A percentile compares a stretch with the other conserved stretches of the same genome.
Conservation (phyloP, 495 filamentous ascomycete genomes). For the Aspergillus cavernicola region DNA sequence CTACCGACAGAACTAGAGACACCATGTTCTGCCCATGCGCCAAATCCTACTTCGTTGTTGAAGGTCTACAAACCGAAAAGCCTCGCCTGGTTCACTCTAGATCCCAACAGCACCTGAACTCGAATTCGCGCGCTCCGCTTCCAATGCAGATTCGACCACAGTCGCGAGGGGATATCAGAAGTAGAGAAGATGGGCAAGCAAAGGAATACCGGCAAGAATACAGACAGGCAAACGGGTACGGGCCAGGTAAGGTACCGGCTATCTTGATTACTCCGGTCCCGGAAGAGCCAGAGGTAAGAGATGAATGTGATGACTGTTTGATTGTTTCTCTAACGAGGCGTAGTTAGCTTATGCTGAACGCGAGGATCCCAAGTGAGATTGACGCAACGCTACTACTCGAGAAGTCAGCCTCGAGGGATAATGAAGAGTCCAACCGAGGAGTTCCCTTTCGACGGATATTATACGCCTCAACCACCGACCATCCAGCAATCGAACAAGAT, state of each 20-base stretch:
- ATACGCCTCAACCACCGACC: not conserved
- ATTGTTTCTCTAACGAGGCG: not conserved
- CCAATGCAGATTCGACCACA: constrained; percentile 8
- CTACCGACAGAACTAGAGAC: not conserved
- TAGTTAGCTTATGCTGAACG: constrained; percentile 6
- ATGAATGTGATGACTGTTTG: not conserved
- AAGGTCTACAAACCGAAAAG: constrained; percentile 11
- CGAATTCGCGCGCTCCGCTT: constrained; percentile 6
- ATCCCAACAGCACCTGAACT: not conserved
- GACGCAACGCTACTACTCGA: not conserved
- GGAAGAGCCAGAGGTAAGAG: constrained; percentile 10
- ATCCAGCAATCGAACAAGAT: not conserved
- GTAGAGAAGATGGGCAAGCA: not conserved
- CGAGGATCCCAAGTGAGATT: constrained; percentile 4
- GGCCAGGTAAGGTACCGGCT: constrained; percentile 9
- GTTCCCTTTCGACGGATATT: constrained; percentile 5
- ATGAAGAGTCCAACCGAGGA: constrained; percentile 8
- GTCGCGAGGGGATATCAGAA: not conserved
- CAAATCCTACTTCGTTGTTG: constrained; percentile 9
- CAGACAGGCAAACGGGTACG: not conserved
- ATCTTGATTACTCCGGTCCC: constrained; percentile 12
- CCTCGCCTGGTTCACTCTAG: constrained; percentile 14
- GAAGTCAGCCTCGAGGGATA: constrained; percentile 7
- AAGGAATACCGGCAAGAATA: not conserved
- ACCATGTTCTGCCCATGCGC: constrained; percentile 14